Evolutionary conservation across 148 eudicot species (phyloP).

Genomic region (Bassia scoparia): DNA sequence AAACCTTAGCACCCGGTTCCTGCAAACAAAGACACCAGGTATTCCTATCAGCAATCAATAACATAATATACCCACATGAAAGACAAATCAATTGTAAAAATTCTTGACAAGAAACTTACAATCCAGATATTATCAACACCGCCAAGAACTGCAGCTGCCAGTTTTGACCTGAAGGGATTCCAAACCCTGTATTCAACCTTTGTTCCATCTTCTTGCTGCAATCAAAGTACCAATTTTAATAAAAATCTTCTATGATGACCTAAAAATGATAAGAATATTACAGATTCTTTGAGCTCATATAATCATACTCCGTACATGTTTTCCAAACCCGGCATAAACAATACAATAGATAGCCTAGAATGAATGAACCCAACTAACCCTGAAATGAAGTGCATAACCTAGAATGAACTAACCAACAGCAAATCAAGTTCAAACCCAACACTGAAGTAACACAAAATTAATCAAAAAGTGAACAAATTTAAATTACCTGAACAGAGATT

Average conservation of each 20-base stretch:
- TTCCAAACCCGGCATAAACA: too few relatives aligned
- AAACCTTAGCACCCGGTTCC: slow-evolving; percentile 83
- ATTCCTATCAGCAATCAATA: neutral
- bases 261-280: too few relatives aligned
- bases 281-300: too few relatives aligned
- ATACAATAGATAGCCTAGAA: too few relatives aligned
- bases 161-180: slow-evolving; percentile 92
- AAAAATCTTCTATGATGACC: too few relatives aligned
- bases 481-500: slow-evolving; percentile 70
- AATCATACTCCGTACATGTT: too few relatives aligned
- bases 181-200: slow-evolving; percentile 91
- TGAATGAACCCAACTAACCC: neutral
- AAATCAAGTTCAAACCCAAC: too few relatives aligned
- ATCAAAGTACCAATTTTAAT: neutral
- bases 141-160: slow-evolving; percentile 91
- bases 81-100: neutral
- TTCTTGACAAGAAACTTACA: slow-evolving; percentile 39
- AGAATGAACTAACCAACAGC: too few relatives aligned
- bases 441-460: neutral
- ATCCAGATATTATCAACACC: slow-evolving; percentile 91
- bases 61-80: neutral
- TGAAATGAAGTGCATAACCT: neutral
- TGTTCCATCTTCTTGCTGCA: slow-evolving; percentile 82
- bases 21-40: neutral
- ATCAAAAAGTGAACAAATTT: neutral